These are phyloP conservation scores for Russula sp. DNA, from an alignment of 768 basidiomycete genomes.

Conservation along the genomic window DNA sequence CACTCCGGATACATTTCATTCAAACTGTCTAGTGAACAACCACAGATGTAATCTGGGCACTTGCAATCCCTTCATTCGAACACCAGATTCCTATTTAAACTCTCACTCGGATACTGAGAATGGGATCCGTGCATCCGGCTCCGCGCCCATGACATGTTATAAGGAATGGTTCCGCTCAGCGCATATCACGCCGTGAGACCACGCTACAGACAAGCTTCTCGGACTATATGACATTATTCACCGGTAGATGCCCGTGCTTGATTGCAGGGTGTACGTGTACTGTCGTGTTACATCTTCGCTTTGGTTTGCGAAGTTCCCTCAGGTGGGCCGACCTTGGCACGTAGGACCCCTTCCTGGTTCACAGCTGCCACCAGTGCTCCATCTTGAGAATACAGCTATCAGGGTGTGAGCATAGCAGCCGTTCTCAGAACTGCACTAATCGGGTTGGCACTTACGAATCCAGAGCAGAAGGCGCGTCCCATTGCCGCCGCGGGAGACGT, in stretches of 20 bases:
- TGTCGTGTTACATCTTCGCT: conserved; percentile 24
- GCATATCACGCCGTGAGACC: background rate
- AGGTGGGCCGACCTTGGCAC: conserved; percentile 19
- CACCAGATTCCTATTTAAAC: background rate
- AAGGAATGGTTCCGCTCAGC: background rate
- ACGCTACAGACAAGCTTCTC: background rate
- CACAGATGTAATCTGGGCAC: background rate
- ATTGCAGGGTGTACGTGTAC: no score
- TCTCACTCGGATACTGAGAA: background rate
- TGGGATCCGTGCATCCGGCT: background rate
- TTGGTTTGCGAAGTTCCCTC: conserved; percentile 10
- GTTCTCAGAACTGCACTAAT: background rate
- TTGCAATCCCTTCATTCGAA: background rate
- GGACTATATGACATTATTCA: background rate
- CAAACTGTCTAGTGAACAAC: conserved; percentile 46
- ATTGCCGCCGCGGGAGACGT: conserved; percentile 14
- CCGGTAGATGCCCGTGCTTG: background rate
- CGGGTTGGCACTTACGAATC: conserved; percentile 18
- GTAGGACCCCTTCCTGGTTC: conserved; percentile 28
- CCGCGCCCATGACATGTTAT: background rate
- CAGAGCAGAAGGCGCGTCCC: conserved; percentile 20
- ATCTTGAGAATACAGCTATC: conserved; percentile 24
- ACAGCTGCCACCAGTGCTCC: conserved; percentile 25
- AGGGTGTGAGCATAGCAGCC: background rate
- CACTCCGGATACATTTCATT: conserved; percentile 49